Percentiles rank a stretch among this genome's conserved stretches.
Evolutionary conservation across 306 rosid species (phyloP).

Genomic region (Casuarina cunninghamiana): DNA sequence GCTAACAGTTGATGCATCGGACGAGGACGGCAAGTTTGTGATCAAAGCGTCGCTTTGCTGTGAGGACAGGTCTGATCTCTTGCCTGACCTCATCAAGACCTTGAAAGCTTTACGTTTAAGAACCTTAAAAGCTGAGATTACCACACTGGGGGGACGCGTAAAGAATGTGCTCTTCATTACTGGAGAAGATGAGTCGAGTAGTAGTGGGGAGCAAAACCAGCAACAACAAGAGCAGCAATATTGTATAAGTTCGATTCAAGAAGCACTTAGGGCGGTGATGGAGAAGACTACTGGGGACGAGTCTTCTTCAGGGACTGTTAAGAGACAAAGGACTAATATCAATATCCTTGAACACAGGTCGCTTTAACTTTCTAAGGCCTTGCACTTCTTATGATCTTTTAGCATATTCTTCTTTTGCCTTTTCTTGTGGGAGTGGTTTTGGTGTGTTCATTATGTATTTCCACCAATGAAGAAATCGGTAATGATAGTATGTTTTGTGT

Average conservation of each 20-base stretch:
- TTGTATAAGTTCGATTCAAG: conserved; percentile 73
- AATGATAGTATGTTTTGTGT: conserved; percentile 46
- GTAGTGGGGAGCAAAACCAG: conserved; percentile 33
- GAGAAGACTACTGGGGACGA: conserved; percentile 61
- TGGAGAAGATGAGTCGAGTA: conserved; percentile 53
- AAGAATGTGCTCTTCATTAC: conserved; percentile 78
- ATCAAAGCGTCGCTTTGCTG: conserved; percentile 86
- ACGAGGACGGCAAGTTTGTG: conserved; percentile 72
- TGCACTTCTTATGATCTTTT: conserved; percentile 11
- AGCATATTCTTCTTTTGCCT: background rate
- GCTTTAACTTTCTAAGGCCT: conserved; percentile 38
- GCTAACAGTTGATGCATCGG: conserved; percentile 61
- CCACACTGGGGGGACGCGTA: conserved; percentile 74
- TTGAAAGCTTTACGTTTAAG: conserved; percentile 57
- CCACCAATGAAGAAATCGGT: conserved; percentile 36
- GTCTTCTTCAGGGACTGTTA: conserved; percentile 64
- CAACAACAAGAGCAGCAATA: conserved; percentile 38
- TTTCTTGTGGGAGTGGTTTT: conserved; percentile 36
- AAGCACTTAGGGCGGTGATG: conserved; percentile 82
- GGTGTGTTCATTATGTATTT: conserved; percentile 47
- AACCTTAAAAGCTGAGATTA: conserved; percentile 83
- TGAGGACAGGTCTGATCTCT: conserved; percentile 80
- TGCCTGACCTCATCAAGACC: conserved; percentile 78
- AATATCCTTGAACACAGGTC: conserved; percentile 65
- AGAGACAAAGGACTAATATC: conserved; percentile 80